Evolutionary conservation across 352 stramenopile species (phyloP), one percentile per base, ranked within the genome.

Genomic region (Phytophthora melonis): DNA sequence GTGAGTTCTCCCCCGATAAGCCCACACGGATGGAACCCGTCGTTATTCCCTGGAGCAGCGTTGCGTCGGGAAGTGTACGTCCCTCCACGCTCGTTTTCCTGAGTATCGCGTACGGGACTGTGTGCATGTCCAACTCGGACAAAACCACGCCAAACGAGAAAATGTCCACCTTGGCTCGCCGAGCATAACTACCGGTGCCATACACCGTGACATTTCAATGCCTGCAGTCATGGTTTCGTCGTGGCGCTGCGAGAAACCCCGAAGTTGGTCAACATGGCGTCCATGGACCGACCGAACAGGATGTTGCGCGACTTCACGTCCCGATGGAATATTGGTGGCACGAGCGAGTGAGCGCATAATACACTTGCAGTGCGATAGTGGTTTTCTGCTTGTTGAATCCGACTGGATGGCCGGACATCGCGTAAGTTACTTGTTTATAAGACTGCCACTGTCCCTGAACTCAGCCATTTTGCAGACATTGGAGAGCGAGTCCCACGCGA

Each of bases 401-500:
- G 3, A 41, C 25, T 2, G 61, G 27, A 2, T 55, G 52, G 8
- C 54, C 47, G 1, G 55, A 32, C 6, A 9, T 43, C 19, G 54
- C 32, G n/a, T 63, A 59, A n/a, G n/a, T n/a, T n/a, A n/a, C 18
- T 21, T 41, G 10, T 50, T 50, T 9, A 84, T 62, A 5, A 84
- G 52, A 5, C n/a, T 25, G n/a, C n/a, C n/a, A n/a, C n/a, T n/a
- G n/a, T n/a, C n/a, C n/a, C n/a, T n/a, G n/a, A n/a, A n/a, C n/a
- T n/a, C n/a, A n/a, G n/a, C n/a, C n/a, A n/a, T n/a, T n/a, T n/a
- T n/a, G n/a, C n/a, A n/a, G n/a, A n/a, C n/a, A n/a, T n/a, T n/a
- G 9, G 70, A 58, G 13, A 75, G 61, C 3, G 77, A 81, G 11
- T 73, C 68, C 75, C 79, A 87, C 36, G 80, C 63, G 0, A 87